Base-by-base conservation (phyloP, 2,329 filamentous ascomycete species). In the Cladorrhinum sp. region DNA sequence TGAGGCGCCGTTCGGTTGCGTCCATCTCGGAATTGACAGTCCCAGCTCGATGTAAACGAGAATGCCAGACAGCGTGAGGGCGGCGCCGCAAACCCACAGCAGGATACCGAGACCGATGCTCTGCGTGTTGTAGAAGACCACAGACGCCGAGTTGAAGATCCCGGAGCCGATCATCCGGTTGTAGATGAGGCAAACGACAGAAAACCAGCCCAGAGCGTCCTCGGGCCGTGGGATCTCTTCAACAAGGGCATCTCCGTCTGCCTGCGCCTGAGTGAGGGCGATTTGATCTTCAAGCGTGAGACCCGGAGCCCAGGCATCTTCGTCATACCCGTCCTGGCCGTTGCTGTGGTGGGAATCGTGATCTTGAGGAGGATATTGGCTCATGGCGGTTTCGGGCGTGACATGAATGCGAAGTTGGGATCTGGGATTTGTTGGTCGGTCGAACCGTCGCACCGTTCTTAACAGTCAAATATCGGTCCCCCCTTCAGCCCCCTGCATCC, bases 1-100 rank as follows among this genome's bases (percentile, higher is more conserved):
- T 50, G 61, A 59, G 20, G 18, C 54, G 1, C 58, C 60, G 36
- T 62, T 52, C 9, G 51, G 49, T 14, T 62, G 26, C 8, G 28
- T n/a, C 52, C 55, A 65, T 52, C 62, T 59, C 7, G 64, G 64
- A 14, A 64, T 46, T 2, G 60, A 61, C 48, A 64, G 24, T 30
- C 64, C 64, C 8, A 65, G 60, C n/a, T 65, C 64, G 23, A 64
- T 61, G 49, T 65, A 65, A 39, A 64, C 23, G 9, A 62, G 20
- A 3, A 57, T 30, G 4, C 64, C 64, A 1, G 64, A 64, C 8
- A 65, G 12, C 1, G 60, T 52, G n/a, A 59, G 50, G 18, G 14
- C n/a, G 24, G 52, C 48, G 10, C 64, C 64, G 24, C 56, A 62
- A 14, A 64, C 23, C 64, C 64, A 65, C 6, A 65, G 36, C 6